Evolutionary conservation across 73 alveolate species (phyloP).

Genomic region (Paramecium sexaurelia): DNA sequence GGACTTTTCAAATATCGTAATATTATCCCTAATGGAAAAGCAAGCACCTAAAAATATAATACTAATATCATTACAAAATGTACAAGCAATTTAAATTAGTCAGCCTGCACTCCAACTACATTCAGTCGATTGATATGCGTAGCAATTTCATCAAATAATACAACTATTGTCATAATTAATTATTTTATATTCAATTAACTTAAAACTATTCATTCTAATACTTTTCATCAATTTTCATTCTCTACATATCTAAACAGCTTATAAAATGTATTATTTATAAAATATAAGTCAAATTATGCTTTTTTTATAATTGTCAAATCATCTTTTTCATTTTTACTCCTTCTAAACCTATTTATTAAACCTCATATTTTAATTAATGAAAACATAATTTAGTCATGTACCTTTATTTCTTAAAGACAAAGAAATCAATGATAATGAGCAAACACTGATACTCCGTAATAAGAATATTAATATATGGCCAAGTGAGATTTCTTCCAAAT

Average conservation of each 20-base stretch:
- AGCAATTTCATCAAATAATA: conserved; percentile 13
- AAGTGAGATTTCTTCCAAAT: background rate
- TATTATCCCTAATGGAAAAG: background rate
- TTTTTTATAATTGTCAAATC: too few species aligned
- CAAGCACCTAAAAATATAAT: background rate
- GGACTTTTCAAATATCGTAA: background rate
- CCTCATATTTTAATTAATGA: background rate
- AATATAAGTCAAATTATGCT: too few species aligned
- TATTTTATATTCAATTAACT: background rate
- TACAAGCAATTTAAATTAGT: conserved; percentile 34
- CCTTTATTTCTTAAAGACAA: background rate
- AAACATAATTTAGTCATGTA: background rate
- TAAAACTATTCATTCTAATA: background rate
- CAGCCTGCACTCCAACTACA: conserved; percentile 10
- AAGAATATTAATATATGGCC: background rate
- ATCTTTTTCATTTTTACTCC: too few species aligned
- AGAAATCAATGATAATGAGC: background rate
- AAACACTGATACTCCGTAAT: background rate
- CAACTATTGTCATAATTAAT: background rate
- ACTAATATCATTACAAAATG: background rate
- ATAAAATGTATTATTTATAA: too few species aligned
- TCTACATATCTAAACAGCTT: too few species aligned
- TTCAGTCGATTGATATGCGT: background rate
- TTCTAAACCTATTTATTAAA: too few species aligned
- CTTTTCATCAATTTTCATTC: too few species aligned